Percentiles rank a stretch among this genome's conserved stretches.
phyloP scores from a whole-genome alignment of 1,139 yeast genomes.

The Pichia norvegensis region DNA sequence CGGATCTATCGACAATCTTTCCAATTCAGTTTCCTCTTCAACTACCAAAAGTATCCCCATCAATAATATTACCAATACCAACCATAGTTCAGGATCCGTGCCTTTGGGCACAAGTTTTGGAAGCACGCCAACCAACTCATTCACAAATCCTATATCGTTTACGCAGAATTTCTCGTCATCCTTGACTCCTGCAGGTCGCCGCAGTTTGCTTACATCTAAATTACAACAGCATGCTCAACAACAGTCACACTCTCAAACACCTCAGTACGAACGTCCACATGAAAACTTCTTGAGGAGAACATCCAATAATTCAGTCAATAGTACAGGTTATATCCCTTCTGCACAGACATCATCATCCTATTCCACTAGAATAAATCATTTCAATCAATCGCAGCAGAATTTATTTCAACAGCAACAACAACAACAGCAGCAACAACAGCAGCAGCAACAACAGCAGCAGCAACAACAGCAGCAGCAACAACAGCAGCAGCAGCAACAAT shows the following conservation, averaged over 20 bases:
- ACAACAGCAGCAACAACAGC: slow-evolving; percentile 1
- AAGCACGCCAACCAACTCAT: neutral
- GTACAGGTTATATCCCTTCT: neutral
- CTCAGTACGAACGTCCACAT: slow-evolving; percentile 6
- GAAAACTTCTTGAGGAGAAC: slow-evolving; percentile 8
- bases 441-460: neutral
- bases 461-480: slow-evolving; percentile 14
- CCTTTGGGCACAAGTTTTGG: neutral
- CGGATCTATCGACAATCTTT: slow-evolving; percentile 21
- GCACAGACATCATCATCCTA: slow-evolving; percentile 7
- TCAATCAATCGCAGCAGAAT: neutral
- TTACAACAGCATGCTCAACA: slow-evolving; percentile 13
- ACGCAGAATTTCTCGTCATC: slow-evolving; percentile 20
- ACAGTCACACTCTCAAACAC: neutral
- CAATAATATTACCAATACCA: neutral
- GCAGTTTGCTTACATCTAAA: slow-evolving; percentile 27
- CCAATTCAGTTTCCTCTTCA: neutral
- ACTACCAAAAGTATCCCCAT: neutral
- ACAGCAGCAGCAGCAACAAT: slow-evolving; percentile 8
- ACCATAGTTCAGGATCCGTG: neutral
- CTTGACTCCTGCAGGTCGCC: slow-evolving; percentile 23
- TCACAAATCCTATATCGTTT: slow-evolving; percentile 3
- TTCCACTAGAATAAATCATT: neutral
- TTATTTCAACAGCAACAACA: slow-evolving; percentile 15
- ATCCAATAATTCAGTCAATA: slow-evolving; percentile 3